Percentiles rank a stretch among this genome's conserved stretches.
phyloP scores from a whole-genome alignment of 169 alveolate genomes.

The Eimeria maxima region DNA sequence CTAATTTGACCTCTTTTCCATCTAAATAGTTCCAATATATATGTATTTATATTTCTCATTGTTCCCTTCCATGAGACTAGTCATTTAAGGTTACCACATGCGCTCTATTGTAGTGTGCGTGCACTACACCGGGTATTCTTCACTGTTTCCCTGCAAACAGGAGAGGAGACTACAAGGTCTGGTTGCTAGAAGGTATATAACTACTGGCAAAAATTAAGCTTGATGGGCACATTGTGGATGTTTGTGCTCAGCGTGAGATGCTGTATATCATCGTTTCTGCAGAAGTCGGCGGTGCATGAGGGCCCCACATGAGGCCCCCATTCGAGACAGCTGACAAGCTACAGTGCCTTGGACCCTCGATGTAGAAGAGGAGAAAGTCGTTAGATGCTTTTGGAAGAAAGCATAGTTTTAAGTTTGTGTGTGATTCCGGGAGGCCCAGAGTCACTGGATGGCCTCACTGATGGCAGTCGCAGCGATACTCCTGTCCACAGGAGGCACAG shows the following conservation, averaged over 20 bases:
- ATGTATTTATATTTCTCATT: no score
- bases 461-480: background rate
- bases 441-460: background rate
- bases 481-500: background rate
- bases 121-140: no score
- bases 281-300: conserved; percentile 1
- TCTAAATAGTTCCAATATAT: no score
- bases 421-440: background rate
- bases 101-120: no score
- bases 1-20: no score
- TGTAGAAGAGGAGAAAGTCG: background rate
- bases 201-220: background rate
- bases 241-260: background rate
- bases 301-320: conserved; percentile 14
- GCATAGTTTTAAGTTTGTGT: background rate
- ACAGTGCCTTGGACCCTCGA: background rate
- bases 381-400: background rate
- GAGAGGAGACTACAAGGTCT: background rate
- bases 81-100: no score
- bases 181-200: background rate
- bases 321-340: conserved; percentile 3
- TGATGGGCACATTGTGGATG: background rate
- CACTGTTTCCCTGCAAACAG: background rate
- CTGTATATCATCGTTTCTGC: background rate
- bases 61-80: no score